Percentiles rank a stretch among this genome's conserved stretches.
Conservation (phyloP, 306 rosid genomes). For the Medicago lupulina region DNA sequence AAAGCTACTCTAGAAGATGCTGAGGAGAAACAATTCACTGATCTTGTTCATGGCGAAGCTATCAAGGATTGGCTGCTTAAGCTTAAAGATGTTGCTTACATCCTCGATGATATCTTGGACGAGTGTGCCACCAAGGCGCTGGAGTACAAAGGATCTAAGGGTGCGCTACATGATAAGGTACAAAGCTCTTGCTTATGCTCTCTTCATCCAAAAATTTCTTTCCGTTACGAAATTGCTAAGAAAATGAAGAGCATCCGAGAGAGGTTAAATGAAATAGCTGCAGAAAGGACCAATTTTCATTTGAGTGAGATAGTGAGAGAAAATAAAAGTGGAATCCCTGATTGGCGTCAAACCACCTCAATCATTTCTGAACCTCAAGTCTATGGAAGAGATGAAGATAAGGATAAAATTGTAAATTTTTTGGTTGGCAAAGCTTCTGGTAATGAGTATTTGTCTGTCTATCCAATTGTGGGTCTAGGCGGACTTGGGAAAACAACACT, state of each 20-base stretch:
- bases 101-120: slow-evolving; percentile 40
- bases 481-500: too few species aligned
- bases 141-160: background rate
- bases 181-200: background rate
- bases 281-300: slow-evolving; percentile 27
- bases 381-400: slow-evolving; percentile 35
- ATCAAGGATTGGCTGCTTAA: slow-evolving; percentile 28
- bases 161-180: background rate
- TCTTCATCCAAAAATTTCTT: slow-evolving; percentile 3
- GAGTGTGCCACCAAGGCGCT: slow-evolving; percentile 11
- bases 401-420: slow-evolving; percentile 26
- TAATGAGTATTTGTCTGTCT: background rate
- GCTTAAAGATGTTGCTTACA: slow-evolving; percentile 16
- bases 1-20: slow-evolving; percentile 43
- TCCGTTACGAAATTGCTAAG: slow-evolving; percentile 11
- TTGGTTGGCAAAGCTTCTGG: background rate
- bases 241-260: slow-evolving; percentile 9
- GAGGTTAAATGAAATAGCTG: slow-evolving; percentile 13
- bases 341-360: slow-evolving; percentile 37
- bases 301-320: background rate
- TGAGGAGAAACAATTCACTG: slow-evolving; percentile 41
- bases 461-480: slow-evolving; percentile 25
- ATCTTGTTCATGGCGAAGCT: background rate
- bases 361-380: background rate
- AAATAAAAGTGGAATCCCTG: background rate